Evolutionary conservation across 1,139 yeast genomes (phyloP), one percentile per base, ranked within the genome.

Genomic region (Scheffersomyces insectosa): DNA sequence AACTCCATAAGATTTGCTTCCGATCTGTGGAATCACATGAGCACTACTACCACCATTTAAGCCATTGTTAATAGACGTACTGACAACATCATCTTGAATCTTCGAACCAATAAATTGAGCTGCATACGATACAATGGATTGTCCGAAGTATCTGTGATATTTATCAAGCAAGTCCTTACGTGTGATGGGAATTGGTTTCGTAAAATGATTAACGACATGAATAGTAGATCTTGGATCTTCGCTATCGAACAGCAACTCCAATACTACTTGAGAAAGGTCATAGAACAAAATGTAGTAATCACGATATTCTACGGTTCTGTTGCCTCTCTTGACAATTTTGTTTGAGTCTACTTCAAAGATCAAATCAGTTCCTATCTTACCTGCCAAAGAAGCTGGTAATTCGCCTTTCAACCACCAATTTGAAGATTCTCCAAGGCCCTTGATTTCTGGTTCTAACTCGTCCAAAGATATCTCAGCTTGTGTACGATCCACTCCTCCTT

Each of bases 281-380:
- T 79, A 81, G 60, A 83, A 86, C 37, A 90, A 64, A 13, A 90
- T 73, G 60, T 88, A 89, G 53, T 85, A 83, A 50, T 87, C 93
- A 44, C 85, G 75, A 47, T 79, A 74, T 5, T 73, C 65, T 39
- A 82, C 63, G 4, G 54, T 55, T 37, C 78, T 68, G 20, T 80
- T 80, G 10, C 82, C 81, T 51, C 96, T 79, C 57, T 85, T 86
- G 12, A 55, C 54, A 11, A 84, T 66, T 14, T 65, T 60, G 45
- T 76, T 68, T 16, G 81, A 79, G 42, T 89, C 97, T 25, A 83
- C 77, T 59, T 89, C 96, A 62, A 66, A 82, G 10, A 79, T 65
- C 41, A 80, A 60, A 33, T 84, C 82, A 42, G 65, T 72, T 2
- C 75, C 79, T 35, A 66, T 68, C 45, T 67, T 72, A 2, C 63